Evolutionary conservation across 345 rosid species (phyloP), one percentile per base, ranked within the genome.

Genomic region (rapeseed (Brassica napus)): DNA sequence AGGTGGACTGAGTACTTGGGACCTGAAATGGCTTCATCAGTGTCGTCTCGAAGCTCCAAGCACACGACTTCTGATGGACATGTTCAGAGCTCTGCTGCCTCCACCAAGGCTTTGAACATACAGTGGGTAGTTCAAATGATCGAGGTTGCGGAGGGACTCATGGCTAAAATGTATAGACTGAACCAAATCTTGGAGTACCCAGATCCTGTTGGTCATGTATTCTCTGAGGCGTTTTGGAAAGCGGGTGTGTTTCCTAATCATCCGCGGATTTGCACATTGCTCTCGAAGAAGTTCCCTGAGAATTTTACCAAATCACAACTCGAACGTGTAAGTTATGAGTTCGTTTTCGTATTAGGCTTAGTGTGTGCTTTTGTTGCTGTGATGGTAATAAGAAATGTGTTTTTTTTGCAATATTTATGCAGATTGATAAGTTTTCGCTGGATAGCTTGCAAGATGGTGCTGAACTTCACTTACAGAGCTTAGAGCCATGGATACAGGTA

Each of bases 401-500:
- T 49, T 71, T 34, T 44, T 71, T 32, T 66, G 57, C 44, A 76
- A 26, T 14, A 55, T 23, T 63, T 67, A 26, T 84, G 65, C 89
- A 93, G 99, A 93, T 93, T 75, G 99, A 95, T 82, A 95, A 93
- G 84, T 76, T 85, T 83, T 86, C 97, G 42, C 82, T 93, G 86
- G 99, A 95, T 86, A 88, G 94, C 79, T 77, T 95, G 90, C 90
- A 86, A 55, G 97, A 90, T 72, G 83, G 86, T 70, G 97, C 94
- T 71, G 99, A 91, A 83, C 84, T 91, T 85, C 92, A 95, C 85
- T 84, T 95, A 81, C 98, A 89, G 86, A 88, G 89, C 82, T 88
- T 95, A 89, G 98, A 95, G 79, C 98, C 97, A 75, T 95, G 99
- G 99, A 74, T 95, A 80, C 98, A 93, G 94, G 98, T 95, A 11